A percentile compares a stretch with the other conserved stretches of the same genome.
Conservation (phyloP, 2,329 filamentous ascomycete species). For the Alternaria alternata region DNA sequence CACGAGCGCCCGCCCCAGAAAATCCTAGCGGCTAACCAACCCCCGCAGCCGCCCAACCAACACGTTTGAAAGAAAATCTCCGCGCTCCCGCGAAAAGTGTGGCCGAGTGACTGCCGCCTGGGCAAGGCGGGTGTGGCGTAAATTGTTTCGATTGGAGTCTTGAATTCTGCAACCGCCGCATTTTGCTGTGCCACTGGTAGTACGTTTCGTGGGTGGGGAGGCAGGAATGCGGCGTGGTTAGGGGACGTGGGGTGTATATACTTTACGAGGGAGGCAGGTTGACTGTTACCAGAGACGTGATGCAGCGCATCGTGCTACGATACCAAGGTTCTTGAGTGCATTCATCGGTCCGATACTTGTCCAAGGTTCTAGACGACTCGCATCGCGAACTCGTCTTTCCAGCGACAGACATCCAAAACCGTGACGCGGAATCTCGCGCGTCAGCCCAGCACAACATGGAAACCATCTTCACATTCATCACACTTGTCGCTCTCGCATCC, state of each 20-base stretch:
- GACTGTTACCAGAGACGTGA: background rate
- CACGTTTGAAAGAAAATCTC: background rate
- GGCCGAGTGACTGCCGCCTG: background rate
- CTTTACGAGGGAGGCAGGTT: background rate
- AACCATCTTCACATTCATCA: background rate
- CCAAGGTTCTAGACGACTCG: background rate
- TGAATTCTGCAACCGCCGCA: conserved; percentile 16
- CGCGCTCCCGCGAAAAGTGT: background rate
- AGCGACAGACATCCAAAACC: background rate
- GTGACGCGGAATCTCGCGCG: background rate
- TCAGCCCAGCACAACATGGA: background rate
- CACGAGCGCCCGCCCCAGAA: background rate
- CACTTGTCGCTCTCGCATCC: background rate
- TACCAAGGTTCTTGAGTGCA: background rate
- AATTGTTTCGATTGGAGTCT: background rate
- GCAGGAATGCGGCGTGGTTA: conserved; percentile 3
- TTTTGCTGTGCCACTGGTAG: conserved; percentile 21
- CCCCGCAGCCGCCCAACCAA: conserved; percentile 1
- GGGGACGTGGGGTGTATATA: background rate
- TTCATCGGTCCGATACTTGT: background rate
- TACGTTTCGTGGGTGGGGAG: background rate
- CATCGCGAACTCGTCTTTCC: background rate
- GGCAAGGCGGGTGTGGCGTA: background rate
- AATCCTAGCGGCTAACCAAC: conserved; percentile 1
- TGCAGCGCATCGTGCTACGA: background rate